A percentile compares a stretch with the other conserved stretches of the same genome.
Conservation (phyloP, 305 asterid species). For the Fraxinus albicans region DNA sequence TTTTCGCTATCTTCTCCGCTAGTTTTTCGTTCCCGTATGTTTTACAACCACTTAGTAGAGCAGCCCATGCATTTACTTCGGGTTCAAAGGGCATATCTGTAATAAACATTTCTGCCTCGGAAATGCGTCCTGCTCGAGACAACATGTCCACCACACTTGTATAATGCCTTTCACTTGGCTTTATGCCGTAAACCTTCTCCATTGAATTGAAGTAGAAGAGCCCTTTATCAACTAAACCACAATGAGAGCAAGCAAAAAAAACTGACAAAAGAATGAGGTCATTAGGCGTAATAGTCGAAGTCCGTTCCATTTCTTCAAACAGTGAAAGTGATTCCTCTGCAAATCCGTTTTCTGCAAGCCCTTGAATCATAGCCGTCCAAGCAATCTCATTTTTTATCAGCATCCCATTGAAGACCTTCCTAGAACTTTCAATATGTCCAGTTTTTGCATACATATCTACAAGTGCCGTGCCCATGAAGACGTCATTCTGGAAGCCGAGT, state of each 20-base stretch:
- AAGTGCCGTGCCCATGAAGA: conserved; percentile 68
- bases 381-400: conserved; percentile 49
- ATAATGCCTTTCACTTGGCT: conserved; percentile 57
- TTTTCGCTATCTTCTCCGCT: conserved; percentile 44
- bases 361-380: conserved; percentile 91
- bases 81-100: conserved; percentile 55
- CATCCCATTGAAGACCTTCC: conserved; percentile 49
- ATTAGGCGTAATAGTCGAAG: conserved; percentile 42
- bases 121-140: conserved; percentile 67
- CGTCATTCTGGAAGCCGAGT: conserved; percentile 55
- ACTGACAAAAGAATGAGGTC: conserved; percentile 61
- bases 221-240: conserved; percentile 78
- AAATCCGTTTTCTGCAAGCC: conserved; percentile 76
- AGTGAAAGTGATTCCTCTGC: conserved; percentile 56
- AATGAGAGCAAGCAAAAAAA: conserved; percentile 78
- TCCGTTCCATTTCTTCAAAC: conserved; percentile 52
- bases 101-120: conserved; percentile 67
- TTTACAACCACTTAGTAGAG: conserved; percentile 71
- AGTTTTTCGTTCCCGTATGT: conserved; percentile 44
- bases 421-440: conserved; percentile 57
- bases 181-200: conserved; percentile 58
- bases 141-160: conserved; percentile 69
- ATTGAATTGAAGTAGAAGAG: conserved; percentile 60
- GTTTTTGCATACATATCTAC: conserved; percentile 81
- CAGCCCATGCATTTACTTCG: conserved; percentile 69